A percentile compares a stretch with the other conserved stretches of the same genome.
phyloP scores from a whole-genome alignment of 1,284 basidiomycete species.

The Ceratobasidium sp. region DNA sequence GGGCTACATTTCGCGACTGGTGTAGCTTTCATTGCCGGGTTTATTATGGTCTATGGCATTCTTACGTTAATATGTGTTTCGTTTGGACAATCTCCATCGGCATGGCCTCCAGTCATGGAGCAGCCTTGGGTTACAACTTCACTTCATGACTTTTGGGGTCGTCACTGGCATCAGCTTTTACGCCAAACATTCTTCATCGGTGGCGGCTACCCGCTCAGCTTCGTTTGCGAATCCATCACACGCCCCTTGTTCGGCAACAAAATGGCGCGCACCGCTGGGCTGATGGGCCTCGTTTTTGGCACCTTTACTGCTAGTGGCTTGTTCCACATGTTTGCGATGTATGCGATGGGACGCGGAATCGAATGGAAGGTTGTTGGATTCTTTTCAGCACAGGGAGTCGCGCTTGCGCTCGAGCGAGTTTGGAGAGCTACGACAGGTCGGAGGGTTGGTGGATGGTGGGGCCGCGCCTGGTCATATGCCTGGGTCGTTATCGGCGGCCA shows the following conservation, averaged over 20 bases:
- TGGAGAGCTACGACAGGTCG: constrained; percentile 63
- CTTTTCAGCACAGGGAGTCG: constrained; percentile 65
- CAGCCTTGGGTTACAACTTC: constrained; percentile 68
- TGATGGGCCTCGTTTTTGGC: constrained; percentile 66
- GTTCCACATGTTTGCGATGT: constrained; percentile 70
- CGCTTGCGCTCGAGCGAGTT: constrained; percentile 65
- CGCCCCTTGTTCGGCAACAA: constrained; percentile 50
- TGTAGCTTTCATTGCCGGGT: constrained; percentile 63
- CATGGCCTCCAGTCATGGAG: constrained; percentile 74
- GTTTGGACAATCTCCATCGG: constrained; percentile 57
- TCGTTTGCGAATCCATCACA: not conserved
- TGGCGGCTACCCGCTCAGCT: constrained; percentile 61
- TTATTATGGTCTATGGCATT: constrained; percentile 66
- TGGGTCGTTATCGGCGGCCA: constrained; percentile 8
- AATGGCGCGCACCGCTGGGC: constrained; percentile 55
- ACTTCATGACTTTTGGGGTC: constrained; percentile 72
- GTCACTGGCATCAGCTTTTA: constrained; percentile 75
- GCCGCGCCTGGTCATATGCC: constrained; percentile 60
- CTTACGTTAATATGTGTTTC: constrained; percentile 65
- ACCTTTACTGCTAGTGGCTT: constrained; percentile 74
- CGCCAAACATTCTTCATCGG: constrained; percentile 70
- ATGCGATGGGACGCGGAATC: constrained; percentile 65
- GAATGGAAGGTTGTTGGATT: constrained; percentile 61
- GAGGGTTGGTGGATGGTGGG: constrained; percentile 62
- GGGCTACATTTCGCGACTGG: constrained; percentile 65